A percentile compares a stretch with the other conserved stretches of the same genome.
Conservation (phyloP, 306 rosid genomes). For the Corylus avellana region DNA sequence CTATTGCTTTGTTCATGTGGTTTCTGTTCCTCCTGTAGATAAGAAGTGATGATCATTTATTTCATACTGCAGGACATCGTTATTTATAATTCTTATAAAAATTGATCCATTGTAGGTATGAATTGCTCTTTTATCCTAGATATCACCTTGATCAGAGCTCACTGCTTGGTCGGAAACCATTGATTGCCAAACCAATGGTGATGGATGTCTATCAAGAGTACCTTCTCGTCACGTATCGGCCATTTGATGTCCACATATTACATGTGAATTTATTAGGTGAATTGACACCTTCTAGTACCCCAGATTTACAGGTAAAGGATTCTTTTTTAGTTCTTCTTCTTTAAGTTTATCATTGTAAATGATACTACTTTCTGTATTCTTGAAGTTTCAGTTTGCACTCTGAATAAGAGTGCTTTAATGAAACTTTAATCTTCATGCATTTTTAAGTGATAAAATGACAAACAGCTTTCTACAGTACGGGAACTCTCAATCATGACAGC, state of each 20-base stretch:
- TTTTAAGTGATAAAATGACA: slow-evolving; percentile 98
- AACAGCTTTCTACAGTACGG: slow-evolving; percentile 99
- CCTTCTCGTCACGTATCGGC: slow-evolving; percentile 83
- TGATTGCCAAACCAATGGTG: slow-evolving; percentile 93
- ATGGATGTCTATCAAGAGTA: slow-evolving; percentile 96
- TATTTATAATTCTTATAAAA: slow-evolving; percentile 18
- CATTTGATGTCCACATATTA: slow-evolving; percentile 94
- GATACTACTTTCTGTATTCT: slow-evolving; percentile 23
- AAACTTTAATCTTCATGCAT: slow-evolving; percentile 50
- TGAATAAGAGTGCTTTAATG: slow-evolving; percentile 23
- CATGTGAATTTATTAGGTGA: slow-evolving; percentile 81
- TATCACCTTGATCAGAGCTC: slow-evolving; percentile 99
- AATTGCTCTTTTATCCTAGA: slow-evolving; percentile 94
- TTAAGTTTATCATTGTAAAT: slow-evolving; percentile 7
- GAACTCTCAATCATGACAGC: slow-evolving; percentile 99
- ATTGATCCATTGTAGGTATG: slow-evolving; percentile 65
- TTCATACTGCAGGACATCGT: slow-evolving; percentile 25
- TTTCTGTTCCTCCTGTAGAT: background rate
- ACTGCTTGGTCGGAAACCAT: slow-evolving; percentile 76
- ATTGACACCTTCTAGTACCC: slow-evolving; percentile 72
- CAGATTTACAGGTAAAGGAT: slow-evolving; percentile 77
- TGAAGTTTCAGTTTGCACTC: slow-evolving; percentile 14
- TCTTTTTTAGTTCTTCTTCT: slow-evolving; percentile 31
- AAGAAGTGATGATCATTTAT: background rate
- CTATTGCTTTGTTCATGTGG: slow-evolving; percentile 1